Percentiles rank a stretch among this genome's conserved stretches.
phyloP scores from a whole-genome alignment of 1,284 basidiomycete genomes.

The Malassezia restricta region DNA sequence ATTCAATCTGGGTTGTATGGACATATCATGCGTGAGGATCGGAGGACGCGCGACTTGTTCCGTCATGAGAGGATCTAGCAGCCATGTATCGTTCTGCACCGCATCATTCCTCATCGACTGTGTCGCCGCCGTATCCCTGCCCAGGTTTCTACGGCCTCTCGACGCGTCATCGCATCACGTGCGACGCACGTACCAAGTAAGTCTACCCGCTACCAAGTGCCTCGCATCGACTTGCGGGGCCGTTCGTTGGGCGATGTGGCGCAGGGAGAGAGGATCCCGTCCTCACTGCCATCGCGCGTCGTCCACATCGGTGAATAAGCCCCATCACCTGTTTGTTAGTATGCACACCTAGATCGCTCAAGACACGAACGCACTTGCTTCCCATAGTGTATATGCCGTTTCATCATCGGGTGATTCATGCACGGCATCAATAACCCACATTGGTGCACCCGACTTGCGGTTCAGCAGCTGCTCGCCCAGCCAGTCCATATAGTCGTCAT shows the following conservation, averaged over 20 bases:
- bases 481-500: constrained; percentile 30
- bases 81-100: too few species aligned
- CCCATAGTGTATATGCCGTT: constrained; percentile 2
- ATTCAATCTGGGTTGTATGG: background rate
- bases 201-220: too few species aligned
- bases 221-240: constrained; percentile 1
- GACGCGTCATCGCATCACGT: too few species aligned
- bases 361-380: constrained; percentile 10
- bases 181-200: too few species aligned
- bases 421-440: constrained; percentile 24
- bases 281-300: background rate
- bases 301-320: background rate
- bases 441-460: constrained; percentile 16
- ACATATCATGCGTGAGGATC: background rate
- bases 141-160: too few species aligned
- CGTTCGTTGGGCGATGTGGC: constrained; percentile 2
- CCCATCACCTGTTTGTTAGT: constrained; percentile 6
- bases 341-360: background rate
- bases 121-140: too few species aligned
- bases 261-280: background rate
- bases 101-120: too few species aligned
- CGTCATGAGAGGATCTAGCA: too few species aligned
- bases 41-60: background rate
- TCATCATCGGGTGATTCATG: constrained; percentile 1
- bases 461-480: constrained; percentile 24